These are phyloP conservation scores for Cladosporium austrohemisphaericum DNA, from an alignment of 2,329 filamentous ascomycete species.

Conservation along the genomic window DNA sequence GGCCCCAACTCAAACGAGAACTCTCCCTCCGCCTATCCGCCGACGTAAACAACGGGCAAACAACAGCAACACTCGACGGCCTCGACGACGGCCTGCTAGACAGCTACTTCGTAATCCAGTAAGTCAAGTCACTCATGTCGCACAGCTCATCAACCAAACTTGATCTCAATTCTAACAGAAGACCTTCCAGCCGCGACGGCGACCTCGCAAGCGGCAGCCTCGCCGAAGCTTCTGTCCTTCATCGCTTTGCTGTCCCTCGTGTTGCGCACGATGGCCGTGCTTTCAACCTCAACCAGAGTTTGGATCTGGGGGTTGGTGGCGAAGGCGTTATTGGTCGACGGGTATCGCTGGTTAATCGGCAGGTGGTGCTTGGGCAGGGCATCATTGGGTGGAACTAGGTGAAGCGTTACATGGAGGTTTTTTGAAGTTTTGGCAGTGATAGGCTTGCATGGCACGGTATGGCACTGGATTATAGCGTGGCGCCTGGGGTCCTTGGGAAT, in stretches of 20 bases:
- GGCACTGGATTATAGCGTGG: too few species aligned
- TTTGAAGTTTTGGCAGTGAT: too few species aligned
- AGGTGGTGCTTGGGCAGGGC: constrained; percentile 22
- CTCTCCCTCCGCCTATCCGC: constrained; percentile 22
- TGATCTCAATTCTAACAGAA: not conserved
- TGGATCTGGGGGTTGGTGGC: constrained; percentile 28
- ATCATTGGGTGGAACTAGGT: constrained; percentile 31
- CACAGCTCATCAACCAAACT: not conserved
- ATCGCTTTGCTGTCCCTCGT: constrained; percentile 19
- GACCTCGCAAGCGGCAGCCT: constrained; percentile 18
- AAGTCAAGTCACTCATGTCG: not conserved
- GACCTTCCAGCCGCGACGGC: constrained; percentile 23
- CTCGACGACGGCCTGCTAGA: constrained; percentile 6
- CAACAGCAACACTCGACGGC: constrained; percentile 24
- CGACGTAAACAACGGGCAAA: constrained; percentile 10
- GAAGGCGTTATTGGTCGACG: constrained; percentile 27
- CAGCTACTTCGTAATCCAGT: constrained; percentile 24
- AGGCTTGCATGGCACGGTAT: too few species aligned
- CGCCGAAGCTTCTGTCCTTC: constrained; percentile 16
- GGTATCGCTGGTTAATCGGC: constrained; percentile 23
- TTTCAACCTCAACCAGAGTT: constrained; percentile 19
- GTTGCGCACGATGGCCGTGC: constrained; percentile 8
- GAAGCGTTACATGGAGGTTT: too few species aligned
- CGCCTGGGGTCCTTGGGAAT: too few species aligned
- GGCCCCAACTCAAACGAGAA: constrained; percentile 18